These are phyloP conservation scores for Phytophthora fragariaefolia DNA, from an alignment of 352 stramenopile species.

Conservation along the genomic window DNA sequence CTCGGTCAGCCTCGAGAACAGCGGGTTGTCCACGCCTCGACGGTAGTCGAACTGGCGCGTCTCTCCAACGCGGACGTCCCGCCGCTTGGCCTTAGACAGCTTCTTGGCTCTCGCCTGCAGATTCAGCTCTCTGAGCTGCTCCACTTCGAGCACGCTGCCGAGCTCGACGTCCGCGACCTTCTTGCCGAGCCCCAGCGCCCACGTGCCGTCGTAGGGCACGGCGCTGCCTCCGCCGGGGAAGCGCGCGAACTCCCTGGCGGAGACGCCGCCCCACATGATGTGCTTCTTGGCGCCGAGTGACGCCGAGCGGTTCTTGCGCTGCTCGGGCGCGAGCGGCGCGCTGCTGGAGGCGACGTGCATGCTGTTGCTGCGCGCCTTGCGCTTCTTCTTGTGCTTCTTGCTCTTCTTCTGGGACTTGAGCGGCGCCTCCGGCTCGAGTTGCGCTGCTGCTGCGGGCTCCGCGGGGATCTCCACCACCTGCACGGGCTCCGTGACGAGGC, in stretches of 20 bases:
- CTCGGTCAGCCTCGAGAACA: conserved; percentile 78
- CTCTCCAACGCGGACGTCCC: conserved; percentile 63
- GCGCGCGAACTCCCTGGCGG: conserved; percentile 74
- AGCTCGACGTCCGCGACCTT: conserved; percentile 70
- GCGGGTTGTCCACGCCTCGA: conserved; percentile 71
- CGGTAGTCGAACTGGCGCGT: conserved; percentile 87
- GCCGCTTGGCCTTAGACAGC: conserved; percentile 65
- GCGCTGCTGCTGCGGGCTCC: conserved; percentile 25
- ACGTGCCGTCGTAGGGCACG: conserved; percentile 85
- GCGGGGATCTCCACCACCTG: conserved; percentile 48
- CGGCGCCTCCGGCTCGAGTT: conserved; percentile 5
- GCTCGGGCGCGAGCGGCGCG: conserved; percentile 15
- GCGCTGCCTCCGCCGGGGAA: conserved; percentile 79
- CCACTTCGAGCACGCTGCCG: conserved; percentile 73
- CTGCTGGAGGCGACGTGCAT: conserved; percentile 54
- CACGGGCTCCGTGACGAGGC: conserved; percentile 49
- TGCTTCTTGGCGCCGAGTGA: conserved; percentile 73
- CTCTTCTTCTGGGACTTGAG: conserved; percentile 62
- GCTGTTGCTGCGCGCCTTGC: conserved; percentile 76
- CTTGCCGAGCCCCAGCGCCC: conserved; percentile 75
- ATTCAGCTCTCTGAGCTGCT: conserved; percentile 55
- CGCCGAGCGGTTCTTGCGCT: conserved; percentile 65
- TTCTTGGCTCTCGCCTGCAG: conserved; percentile 67
- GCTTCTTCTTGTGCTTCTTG: conserved; percentile 79
- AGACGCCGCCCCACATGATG: conserved; percentile 80